These are phyloP conservation scores for Euphorbia lathyris DNA, from an alignment of 345 rosid species.

Conservation along the genomic window DNA sequence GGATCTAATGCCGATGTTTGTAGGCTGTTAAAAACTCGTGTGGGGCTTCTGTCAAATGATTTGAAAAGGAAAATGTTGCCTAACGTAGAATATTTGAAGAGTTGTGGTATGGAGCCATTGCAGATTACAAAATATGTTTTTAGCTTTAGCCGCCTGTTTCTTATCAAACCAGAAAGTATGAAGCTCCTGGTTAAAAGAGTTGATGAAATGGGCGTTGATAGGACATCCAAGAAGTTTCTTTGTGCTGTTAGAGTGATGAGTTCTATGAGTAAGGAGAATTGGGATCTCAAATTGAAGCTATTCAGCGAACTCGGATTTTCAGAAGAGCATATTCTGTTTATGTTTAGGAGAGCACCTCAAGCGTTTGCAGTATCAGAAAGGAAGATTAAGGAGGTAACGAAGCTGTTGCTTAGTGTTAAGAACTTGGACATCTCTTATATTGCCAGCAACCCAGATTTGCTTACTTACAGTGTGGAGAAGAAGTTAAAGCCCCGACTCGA, in stretches of 20 bases:
- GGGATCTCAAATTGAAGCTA: slow-evolving; percentile 29
- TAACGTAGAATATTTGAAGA: slow-evolving; percentile 19
- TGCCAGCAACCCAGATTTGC: slow-evolving; percentile 21
- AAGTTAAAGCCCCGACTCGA: slow-evolving; percentile 17
- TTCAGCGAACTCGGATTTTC: slow-evolving; percentile 23
- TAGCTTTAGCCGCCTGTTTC: slow-evolving; percentile 26
- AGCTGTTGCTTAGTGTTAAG: too few species aligned
- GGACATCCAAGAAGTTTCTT: slow-evolving; percentile 29
- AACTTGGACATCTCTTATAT: slow-evolving; percentile 19
- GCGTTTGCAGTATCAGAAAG: slow-evolving; percentile 24
- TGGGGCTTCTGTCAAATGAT: slow-evolving; percentile 26
- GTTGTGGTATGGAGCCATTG: slow-evolving; percentile 23
- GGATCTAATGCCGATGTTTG: slow-evolving; percentile 19
- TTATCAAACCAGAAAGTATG: slow-evolving; percentile 22
- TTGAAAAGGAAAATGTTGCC: slow-evolving; percentile 34
- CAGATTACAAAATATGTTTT: slow-evolving; percentile 23
- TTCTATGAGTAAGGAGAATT: slow-evolving; percentile 30
- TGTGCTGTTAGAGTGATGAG: slow-evolving; percentile 24
- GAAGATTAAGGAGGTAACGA: too few species aligned
- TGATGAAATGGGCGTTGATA: slow-evolving; percentile 6
- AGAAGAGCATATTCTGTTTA: slow-evolving; percentile 24
- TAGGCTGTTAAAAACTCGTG: slow-evolving; percentile 13
- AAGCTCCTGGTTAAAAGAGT: slow-evolving; percentile 16
- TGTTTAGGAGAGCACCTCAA: slow-evolving; percentile 23
- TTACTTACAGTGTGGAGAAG: slow-evolving; percentile 32